A percentile compares a stretch with the other conserved stretches of the same genome.
phyloP scores from a whole-genome alignment of 2,329 filamentous ascomycete genomes.

The Pseudogymnoascus sp. region DNA sequence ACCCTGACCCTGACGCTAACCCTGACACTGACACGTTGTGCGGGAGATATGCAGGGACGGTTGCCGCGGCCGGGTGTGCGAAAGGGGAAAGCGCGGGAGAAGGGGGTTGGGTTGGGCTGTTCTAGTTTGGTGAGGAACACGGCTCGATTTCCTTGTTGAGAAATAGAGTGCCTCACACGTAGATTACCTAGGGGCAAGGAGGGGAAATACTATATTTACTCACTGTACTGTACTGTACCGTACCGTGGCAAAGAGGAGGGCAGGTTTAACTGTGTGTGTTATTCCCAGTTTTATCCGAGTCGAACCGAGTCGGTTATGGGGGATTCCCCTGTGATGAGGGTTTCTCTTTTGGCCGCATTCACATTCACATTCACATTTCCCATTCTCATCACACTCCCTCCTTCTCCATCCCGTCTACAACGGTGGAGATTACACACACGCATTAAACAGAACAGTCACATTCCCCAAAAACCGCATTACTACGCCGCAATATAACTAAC shows the following conservation, averaged over 20 bases:
- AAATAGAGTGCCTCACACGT: neutral
- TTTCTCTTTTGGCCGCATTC: neutral
- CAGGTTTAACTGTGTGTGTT: neutral
- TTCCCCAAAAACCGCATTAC: no score
- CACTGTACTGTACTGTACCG: neutral
- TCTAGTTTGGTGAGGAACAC: neutral
- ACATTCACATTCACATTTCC: neutral
- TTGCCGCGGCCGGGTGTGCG: no score
- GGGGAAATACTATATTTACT: neutral
- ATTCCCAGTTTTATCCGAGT: neutral
- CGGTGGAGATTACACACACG: neutral
- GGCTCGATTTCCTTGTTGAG: neutral
- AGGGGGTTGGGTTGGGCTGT: neutral
- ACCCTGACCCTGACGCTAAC: neutral
- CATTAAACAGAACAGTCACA: neutral
- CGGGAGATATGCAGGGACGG: neutral
- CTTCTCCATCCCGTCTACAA: neutral
- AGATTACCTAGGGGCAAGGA: neutral
- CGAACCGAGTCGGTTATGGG: neutral
- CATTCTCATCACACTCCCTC: neutral
- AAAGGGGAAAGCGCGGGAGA: neutral
- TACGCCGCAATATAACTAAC: no score
- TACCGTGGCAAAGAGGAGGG: neutral
- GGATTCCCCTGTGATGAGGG: neutral
- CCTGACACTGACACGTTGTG: neutral